phyloP scores from a whole-genome alignment of 73 alveolate genomes.

The Effrenium voratum region DNA sequence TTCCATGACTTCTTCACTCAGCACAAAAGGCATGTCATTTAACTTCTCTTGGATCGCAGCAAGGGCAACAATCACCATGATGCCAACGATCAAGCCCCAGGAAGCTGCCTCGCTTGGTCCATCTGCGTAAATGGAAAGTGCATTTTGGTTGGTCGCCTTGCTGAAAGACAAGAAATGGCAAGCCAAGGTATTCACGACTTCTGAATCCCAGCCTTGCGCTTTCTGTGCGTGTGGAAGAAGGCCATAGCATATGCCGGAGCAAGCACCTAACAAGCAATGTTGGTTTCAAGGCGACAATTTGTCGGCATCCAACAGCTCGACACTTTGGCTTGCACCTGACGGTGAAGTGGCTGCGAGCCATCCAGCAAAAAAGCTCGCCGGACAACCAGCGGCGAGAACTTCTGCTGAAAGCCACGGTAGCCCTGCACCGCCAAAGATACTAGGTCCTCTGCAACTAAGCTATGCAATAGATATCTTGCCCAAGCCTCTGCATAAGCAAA shows the following conservation, averaged over 20 bases:
- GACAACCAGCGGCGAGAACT: conserved; percentile 90
- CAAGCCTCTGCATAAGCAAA: conserved; percentile 76
- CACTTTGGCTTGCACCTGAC: conserved; percentile 25
- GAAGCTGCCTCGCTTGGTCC: conserved; percentile 60
- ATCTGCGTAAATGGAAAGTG: too few species aligned
- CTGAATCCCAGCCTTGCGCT: conserved; percentile 63
- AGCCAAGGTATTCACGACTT: too few species aligned
- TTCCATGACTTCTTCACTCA: neutral
- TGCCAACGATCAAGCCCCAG: conserved; percentile 77
- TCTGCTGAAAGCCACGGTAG: conserved; percentile 91
- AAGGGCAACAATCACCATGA: conserved; percentile 61
- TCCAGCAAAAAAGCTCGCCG: conserved; percentile 87
- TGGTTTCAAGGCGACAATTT: neutral
- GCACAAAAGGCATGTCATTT: neutral
- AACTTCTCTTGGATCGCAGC: neutral
- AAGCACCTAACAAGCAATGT: conserved; percentile 18
- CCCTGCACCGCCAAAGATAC: conserved; percentile 24
- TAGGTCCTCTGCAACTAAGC: neutral
- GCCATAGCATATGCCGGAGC: conserved; percentile 93
- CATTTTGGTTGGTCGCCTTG: too few species aligned
- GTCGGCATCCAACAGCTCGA: neutral
- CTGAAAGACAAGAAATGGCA: too few species aligned
- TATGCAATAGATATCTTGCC: neutral
- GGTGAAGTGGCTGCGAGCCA: conserved; percentile 59
- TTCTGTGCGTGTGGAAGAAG: conserved; percentile 80